A percentile compares a stretch with the other conserved stretches of the same genome.
These are phyloP conservation scores for slime mould (Dictyostelium discoideum) DNA, from an alignment of 78 protist genomes.

Conservation along the genomic window dicty_2.7 NC_007091.3:1009501-1010000, in stretches of 20 bases:
- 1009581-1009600: constrained; percentile 31
- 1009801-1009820: constrained; percentile 31
- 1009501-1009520: constrained; percentile 71
- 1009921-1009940: background rate
- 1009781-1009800: constrained; percentile 13
- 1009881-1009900: constrained; percentile 18
- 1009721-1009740: background rate
- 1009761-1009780: background rate
- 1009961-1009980: background rate
- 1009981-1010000: background rate
- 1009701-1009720: background rate
- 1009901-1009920: constrained; percentile 5
- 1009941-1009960: background rate
- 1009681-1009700: background rate
- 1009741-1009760: background rate
- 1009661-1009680: constrained; percentile 16
- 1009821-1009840: background rate
- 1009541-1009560: constrained; percentile 71
- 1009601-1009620: constrained; percentile 19
- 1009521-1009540: constrained; percentile 51
- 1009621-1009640: constrained; percentile 41
- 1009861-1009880: constrained; percentile 48
- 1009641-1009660: constrained; percentile 9
- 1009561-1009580: constrained; percentile 61
- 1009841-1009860: constrained; percentile 21